Evolutionary conservation across 306 rosid genomes (phyloP), one percentile per base, ranked within the genome.

Genomic region (Malus sieversii): DNA sequence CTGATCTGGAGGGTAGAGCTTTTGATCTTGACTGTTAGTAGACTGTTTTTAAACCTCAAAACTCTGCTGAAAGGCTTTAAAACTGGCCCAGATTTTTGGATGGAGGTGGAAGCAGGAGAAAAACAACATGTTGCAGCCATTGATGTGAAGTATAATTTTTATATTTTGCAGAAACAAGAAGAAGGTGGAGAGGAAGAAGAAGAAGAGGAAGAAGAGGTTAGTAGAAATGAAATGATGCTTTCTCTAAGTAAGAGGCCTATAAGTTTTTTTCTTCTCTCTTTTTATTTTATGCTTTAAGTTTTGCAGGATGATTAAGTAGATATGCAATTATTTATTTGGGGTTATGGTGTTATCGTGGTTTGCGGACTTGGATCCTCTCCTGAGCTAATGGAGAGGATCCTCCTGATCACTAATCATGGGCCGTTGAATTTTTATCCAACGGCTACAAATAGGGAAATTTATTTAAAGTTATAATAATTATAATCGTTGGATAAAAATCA

Each of bases 121-220:
- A 81, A 81, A 69, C 61, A 62, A 60, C 79, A 48, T 48, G 55
- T 81, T 75, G 74, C 70, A 70, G 98, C 93, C 98, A 95, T 94
- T 69, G 86, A 71, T 80, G 63, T 68, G 66, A 59, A 55, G 12
- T 46, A 10, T 46, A 10, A 51, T 16, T 16, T 1, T 4, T 60
- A 23, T 64, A 27, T 27, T 77, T 71, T 19, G 11, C 69, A 77
- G 80, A 69, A 74, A 66, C 77, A 35, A 35, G 40, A 33, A 72
- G 79, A 25, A 73, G 71, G 25, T 25, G 77, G 23, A 38, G 57
- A 69, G 35, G 77, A 70, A 40, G 35, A 62, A 42, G 65, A 5
- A 5, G 58, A 25, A 25, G 25, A 52, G 58, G 22, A 52, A 52
- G 58, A 52, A 6, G 23, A 40, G 44, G 55, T 35, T 72, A 72